These are phyloP conservation scores for Backusella circina DNA, from an alignment of 192 early-diverging fungal genomes.

Conservation along the genomic window DNA sequence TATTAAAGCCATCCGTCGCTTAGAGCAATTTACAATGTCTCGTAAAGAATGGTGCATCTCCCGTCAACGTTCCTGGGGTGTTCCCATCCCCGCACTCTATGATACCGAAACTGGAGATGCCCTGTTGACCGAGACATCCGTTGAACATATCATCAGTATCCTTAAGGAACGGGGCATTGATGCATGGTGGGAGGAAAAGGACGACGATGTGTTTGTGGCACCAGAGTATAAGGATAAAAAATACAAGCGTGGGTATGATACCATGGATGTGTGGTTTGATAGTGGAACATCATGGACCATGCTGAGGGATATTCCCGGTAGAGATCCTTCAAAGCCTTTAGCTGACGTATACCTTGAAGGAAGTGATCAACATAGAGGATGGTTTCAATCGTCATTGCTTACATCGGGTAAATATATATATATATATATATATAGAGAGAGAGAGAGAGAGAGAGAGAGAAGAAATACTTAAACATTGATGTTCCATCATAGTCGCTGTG, in stretches of 20 bases:
- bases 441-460: background rate
- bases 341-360: conserved; percentile 78
- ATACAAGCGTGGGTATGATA: conserved; percentile 66
- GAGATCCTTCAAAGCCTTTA: conserved; percentile 26
- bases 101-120: conserved; percentile 56
- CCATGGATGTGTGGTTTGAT: conserved; percentile 90
- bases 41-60: conserved; percentile 85
- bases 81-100: conserved; percentile 78
- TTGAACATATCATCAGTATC: conserved; percentile 60
- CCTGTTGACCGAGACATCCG: conserved; percentile 59
- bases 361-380: conserved; percentile 80
- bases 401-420: conserved; percentile 47
- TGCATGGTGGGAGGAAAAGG: conserved; percentile 67
- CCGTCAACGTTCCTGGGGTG: conserved; percentile 78
- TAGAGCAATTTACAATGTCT: conserved; percentile 63
- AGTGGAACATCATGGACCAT: conserved; percentile 76
- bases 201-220: conserved; percentile 58
- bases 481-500: conserved; percentile 44
- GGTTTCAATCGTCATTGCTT: conserved; percentile 82
- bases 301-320: conserved; percentile 43
- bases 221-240: conserved; percentile 50
- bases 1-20: conserved; percentile 40
- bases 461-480: background rate
- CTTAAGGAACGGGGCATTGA: conserved; percentile 58
- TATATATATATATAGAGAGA: background rate